A percentile compares a stretch with the other conserved stretches of the same genome.
Conservation (phyloP, 2,329 filamentous ascomycete species). For the Aspergillus fischeri region DNA sequence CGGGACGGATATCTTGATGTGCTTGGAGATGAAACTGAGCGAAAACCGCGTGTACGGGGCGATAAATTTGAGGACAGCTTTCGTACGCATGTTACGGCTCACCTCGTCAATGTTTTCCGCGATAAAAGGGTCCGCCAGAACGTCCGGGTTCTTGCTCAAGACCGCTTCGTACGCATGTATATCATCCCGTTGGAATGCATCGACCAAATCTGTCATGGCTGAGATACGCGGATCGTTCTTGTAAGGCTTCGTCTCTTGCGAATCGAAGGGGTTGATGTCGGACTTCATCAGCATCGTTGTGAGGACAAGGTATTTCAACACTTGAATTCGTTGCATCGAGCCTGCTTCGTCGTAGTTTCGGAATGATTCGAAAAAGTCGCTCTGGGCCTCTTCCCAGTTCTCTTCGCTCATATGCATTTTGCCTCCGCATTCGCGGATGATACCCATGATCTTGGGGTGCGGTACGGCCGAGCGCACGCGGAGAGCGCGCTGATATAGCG, state of each 20-base stretch:
- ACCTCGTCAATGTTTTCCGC: constrained; percentile 99
- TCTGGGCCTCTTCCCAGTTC: constrained; percentile 96
- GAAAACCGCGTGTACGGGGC: constrained; percentile 93
- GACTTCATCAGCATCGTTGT: constrained; percentile 99
- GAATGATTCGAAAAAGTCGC: constrained; percentile 98
- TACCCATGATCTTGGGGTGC: constrained; percentile 98
- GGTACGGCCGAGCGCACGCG: constrained; percentile 94
- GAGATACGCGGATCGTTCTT: constrained; percentile 91
- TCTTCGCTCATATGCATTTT: constrained; percentile 99
- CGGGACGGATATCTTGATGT: constrained; percentile 76
- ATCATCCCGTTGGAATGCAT: constrained; percentile 93
- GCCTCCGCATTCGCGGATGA: constrained; percentile 96
- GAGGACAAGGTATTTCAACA: constrained; percentile 92
- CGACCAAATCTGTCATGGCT: constrained; percentile 95
- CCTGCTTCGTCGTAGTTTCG: constrained; percentile 98
- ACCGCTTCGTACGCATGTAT: constrained; percentile 88
- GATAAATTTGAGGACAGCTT: constrained; percentile 88
- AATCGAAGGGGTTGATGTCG: constrained; percentile 97
- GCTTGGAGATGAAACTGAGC: constrained; percentile 78
- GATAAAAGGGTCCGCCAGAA: constrained; percentile 90
- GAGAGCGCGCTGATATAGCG: constrained; percentile 84
- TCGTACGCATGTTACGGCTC: constrained; percentile 95
- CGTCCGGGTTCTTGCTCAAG: constrained; percentile 79
- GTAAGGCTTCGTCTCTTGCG: constrained; percentile 97
- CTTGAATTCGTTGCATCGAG: constrained; percentile 91